A percentile compares a stretch with the other conserved stretches of the same genome.
Conservation (phyloP, 768 basidiomycete genomes). For the button mushroom (Agaricus bisporus) region DNA sequence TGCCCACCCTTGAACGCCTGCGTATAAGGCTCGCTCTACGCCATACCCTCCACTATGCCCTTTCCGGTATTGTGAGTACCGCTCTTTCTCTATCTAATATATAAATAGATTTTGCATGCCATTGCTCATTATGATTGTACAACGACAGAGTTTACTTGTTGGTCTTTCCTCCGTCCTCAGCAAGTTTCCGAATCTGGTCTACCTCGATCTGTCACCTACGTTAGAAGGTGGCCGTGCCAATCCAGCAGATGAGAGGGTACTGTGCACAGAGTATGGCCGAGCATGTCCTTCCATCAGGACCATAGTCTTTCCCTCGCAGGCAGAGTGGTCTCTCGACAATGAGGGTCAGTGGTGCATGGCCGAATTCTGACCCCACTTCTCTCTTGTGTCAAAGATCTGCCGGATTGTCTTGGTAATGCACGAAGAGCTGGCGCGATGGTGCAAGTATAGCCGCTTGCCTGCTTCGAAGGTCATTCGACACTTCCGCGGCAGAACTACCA, state of each 20-base stretch:
- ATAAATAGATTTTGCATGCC: constrained; percentile 4
- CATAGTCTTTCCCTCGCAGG: constrained; percentile 51
- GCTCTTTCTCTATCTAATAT: constrained; percentile 9
- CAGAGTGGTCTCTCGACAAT: constrained; percentile 40
- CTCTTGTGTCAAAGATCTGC: not conserved
- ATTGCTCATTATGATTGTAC: constrained; percentile 2
- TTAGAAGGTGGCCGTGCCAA: constrained; percentile 38
- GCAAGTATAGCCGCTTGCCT: not conserved
- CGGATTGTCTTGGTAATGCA: not conserved
- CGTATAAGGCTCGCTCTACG: constrained; percentile 54
- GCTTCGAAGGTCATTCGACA: not conserved
- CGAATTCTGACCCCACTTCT: not conserved
- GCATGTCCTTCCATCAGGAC: constrained; percentile 48
- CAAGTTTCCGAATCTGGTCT: constrained; percentile 40
- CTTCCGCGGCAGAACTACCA: constrained; percentile 1
- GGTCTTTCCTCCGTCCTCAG: constrained; percentile 53
- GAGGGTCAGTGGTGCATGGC: constrained; percentile 24
- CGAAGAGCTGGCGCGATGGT: not conserved
- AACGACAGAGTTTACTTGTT: constrained; percentile 46
- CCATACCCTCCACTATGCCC: constrained; percentile 59
- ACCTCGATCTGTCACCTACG: constrained; percentile 59
- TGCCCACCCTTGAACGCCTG: constrained; percentile 44
- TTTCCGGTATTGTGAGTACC: constrained; percentile 58
- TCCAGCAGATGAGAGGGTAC: constrained; percentile 39
- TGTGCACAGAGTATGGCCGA: constrained; percentile 49